Conservation (phyloP, 768 basidiomycete species). For the Amanita pseudoporphyria region DNA sequence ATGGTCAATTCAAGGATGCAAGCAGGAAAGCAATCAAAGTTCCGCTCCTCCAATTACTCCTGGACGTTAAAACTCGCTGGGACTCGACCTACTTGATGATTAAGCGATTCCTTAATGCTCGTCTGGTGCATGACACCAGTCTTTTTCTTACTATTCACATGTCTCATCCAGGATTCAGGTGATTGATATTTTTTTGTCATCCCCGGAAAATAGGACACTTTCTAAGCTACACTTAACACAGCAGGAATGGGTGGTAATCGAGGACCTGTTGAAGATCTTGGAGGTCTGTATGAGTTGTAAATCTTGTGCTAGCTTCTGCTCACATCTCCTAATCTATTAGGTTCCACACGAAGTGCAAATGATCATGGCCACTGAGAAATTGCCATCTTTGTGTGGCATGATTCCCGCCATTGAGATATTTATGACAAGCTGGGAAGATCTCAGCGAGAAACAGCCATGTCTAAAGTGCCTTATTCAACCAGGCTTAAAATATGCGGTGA, state of each 20-base stretch:
- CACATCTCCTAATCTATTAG: not conserved
- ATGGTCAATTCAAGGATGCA: too few relatives aligned
- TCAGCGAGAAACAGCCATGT: not conserved
- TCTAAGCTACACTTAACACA: not conserved
- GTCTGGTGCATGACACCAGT: conserved; percentile 2
- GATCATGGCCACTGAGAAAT: conserved; percentile 7
- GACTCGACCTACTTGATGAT: too few relatives aligned
- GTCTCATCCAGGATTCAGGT: not conserved
- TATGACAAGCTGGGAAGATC: conserved; percentile 7
- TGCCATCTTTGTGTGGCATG: conserved; percentile 6
- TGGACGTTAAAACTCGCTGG: too few relatives aligned
- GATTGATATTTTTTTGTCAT: not conserved
- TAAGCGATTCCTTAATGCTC: not conserved
- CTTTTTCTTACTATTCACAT: not conserved
- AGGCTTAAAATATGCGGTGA: conserved; percentile 4
- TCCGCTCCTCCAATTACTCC: conserved; percentile 1
- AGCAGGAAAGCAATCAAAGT: not conserved
- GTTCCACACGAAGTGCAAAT: conserved; percentile 2
- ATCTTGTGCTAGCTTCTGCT: not conserved
- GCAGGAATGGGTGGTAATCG: not conserved
- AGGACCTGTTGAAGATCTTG: not conserved
- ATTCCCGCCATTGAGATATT: conserved; percentile 11
- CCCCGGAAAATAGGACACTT: not conserved
- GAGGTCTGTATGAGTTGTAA: not conserved
- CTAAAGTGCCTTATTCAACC: conserved; percentile 5